Evolutionary conservation across 805 yeast genomes (phyloP).

Genomic region (Komagataella pastoris): DNA sequence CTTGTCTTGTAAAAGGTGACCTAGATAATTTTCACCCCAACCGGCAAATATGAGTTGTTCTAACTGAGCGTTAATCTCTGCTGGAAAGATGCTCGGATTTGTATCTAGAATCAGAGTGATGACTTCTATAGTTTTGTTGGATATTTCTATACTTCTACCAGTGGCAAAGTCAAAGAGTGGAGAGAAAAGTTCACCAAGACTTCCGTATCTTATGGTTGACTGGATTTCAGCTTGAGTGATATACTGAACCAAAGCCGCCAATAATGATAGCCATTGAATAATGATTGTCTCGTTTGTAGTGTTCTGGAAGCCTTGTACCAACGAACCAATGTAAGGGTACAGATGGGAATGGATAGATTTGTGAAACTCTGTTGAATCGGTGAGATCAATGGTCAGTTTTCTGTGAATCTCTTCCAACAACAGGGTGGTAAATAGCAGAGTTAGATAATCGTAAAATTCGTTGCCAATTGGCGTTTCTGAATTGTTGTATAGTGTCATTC

Average conservation of each 20-base stretch:
- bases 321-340: not conserved
- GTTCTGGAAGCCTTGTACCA: not conserved
- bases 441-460: not conserved
- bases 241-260: slow-evolving; percentile 23
- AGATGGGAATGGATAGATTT: not conserved
- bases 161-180: slow-evolving; percentile 8
- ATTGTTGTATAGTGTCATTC: slow-evolving; percentile 5
- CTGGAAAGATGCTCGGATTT: slow-evolving; percentile 26
- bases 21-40: slow-evolving; percentile 31
- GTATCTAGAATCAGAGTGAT: slow-evolving; percentile 31
- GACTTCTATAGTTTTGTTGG: slow-evolving; percentile 17
- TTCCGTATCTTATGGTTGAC: slow-evolving; percentile 14
- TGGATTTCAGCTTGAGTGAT: slow-evolving; percentile 22
- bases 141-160: slow-evolving; percentile 3
- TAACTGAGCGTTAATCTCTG: slow-evolving; percentile 15
- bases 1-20: slow-evolving; percentile 13
- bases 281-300: not conserved
- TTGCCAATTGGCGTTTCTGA: not conserved
- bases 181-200: slow-evolving; percentile 6
- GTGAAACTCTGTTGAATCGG: not conserved
- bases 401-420: not conserved
- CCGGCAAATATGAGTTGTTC: slow-evolving; percentile 24
- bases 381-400: not conserved
- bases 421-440: not conserved
- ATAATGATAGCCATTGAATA: not conserved